phyloP scores from a whole-genome alignment of 2,329 filamentous ascomycete species.

The Chrysoporthe cubensis region DNA sequence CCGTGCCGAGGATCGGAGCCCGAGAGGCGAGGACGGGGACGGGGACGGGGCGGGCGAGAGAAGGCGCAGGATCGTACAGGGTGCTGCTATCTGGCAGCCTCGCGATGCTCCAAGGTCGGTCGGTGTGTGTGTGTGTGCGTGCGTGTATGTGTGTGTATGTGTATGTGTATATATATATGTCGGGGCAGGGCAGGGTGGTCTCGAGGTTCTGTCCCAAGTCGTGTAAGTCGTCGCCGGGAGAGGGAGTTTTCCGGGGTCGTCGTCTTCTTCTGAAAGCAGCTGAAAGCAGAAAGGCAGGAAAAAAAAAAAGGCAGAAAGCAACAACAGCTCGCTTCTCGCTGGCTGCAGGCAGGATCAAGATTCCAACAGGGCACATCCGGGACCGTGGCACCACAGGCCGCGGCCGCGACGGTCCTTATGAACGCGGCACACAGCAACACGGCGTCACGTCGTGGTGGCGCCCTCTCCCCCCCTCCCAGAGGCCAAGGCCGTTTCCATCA shows the following conservation, averaged over 20 bases:
- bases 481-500: constrained; percentile 31
- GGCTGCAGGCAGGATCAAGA: background rate
- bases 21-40: constrained; percentile 6
- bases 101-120: background rate
- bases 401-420: constrained; percentile 30
- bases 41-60: too few species aligned
- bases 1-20: constrained; percentile 23
- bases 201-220: constrained; percentile 1
- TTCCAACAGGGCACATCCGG: background rate
- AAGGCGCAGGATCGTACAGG: too few species aligned
- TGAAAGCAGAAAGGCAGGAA: too few species aligned
- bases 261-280: too few species aligned
- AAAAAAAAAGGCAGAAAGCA: constrained; percentile 16
- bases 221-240: constrained; percentile 16
- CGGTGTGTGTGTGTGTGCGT: too few species aligned
- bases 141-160: too few species aligned
- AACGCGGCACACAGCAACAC: constrained; percentile 8
- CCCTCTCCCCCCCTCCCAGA: too few species aligned
- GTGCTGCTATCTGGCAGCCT: too few species aligned
- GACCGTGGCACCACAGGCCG: constrained; percentile 11
- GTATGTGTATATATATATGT: background rate
- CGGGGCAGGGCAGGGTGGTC: background rate
- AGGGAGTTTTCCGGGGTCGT: too few species aligned
- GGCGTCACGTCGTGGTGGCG: constrained; percentile 5
- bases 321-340: too few species aligned